Evolutionary conservation across 139 green algal genomes (phyloP).

Genomic region (Auxenochlorella pyrenoidosa): DNA sequence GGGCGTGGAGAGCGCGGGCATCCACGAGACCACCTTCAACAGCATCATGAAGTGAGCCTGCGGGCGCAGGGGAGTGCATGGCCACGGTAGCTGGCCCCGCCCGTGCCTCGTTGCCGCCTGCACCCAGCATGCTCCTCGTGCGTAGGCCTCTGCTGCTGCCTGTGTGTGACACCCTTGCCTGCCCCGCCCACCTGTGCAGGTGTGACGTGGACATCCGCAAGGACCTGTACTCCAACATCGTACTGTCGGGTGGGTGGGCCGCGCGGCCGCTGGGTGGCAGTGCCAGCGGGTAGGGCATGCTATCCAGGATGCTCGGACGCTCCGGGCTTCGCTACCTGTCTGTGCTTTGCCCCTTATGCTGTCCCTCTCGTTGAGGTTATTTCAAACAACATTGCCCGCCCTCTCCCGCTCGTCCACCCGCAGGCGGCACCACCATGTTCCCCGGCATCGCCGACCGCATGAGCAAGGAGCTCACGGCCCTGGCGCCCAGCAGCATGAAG

Average conservation of each 20-base stretch:
- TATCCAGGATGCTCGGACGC: too few relatives aligned
- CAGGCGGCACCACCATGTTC: constrained; percentile 97
- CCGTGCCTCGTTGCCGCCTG: background rate
- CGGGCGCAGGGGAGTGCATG: background rate
- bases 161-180: background rate
- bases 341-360: too few relatives aligned
- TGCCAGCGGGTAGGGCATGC: too few relatives aligned
- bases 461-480: constrained; percentile 94
- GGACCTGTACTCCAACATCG: constrained; percentile 97
- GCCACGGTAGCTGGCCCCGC: background rate
- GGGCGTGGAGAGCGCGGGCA: constrained; percentile 90
- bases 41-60: constrained; percentile 95
- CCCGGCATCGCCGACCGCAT: constrained; percentile 97
- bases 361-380: background rate
- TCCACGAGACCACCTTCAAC: constrained; percentile 98
- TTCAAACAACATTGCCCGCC: too few relatives aligned
- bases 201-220: constrained; percentile 97
- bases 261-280: too few relatives aligned
- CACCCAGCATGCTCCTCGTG: background rate
- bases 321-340: too few relatives aligned
- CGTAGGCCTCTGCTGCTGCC: too few relatives aligned
- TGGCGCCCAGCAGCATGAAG: constrained; percentile 94
- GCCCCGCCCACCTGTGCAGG: background rate
- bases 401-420: too few relatives aligned
- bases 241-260: constrained; percentile 74